Percentiles rank a stretch among this genome's conserved stretches.
Evolutionary conservation across 2,329 filamentous ascomycete species (phyloP).

Genomic region (Colletotrichum tropicicola): DNA sequence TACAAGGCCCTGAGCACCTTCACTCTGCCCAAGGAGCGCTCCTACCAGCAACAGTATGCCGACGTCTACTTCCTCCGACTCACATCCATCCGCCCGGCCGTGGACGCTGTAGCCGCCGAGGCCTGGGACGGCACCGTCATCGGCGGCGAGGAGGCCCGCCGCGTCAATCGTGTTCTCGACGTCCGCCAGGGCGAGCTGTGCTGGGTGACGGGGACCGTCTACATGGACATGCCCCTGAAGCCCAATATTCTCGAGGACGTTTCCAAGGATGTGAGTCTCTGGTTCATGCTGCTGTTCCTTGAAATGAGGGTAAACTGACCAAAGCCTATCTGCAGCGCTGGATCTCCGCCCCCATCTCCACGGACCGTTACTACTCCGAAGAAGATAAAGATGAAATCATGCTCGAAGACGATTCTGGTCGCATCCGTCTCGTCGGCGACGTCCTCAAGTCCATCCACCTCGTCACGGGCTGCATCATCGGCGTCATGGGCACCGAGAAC

Average conservation of each 20-base stretch:
- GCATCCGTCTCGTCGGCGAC: conserved; percentile 80
- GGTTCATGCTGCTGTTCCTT: too few relatives aligned
- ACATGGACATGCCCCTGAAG: conserved; percentile 97
- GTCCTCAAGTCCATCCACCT: conserved; percentile 74
- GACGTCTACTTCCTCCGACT: conserved; percentile 98
- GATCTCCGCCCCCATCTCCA: conserved; percentile 82
- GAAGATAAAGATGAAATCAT: conserved; percentile 75
- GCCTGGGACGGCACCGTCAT: conserved; percentile 84
- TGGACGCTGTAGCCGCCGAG: conserved; percentile 77
- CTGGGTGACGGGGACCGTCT: conserved; percentile 94
- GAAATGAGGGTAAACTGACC: neutral
- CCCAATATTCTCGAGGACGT: conserved; percentile 96
- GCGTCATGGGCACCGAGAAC: conserved; percentile 95
- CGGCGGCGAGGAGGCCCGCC: conserved; percentile 77
- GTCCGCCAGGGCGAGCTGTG: conserved; percentile 95
- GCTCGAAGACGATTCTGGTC: conserved; percentile 95
- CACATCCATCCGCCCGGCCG: conserved; percentile 83
- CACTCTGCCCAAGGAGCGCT: conserved; percentile 72
- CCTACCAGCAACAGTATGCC: conserved; percentile 94
- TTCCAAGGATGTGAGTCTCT: conserved; percentile 78
- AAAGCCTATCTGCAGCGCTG: conserved; percentile 69
- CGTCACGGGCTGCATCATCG: conserved; percentile 92
- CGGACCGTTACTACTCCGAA: conserved; percentile 78
- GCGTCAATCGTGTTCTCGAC: conserved; percentile 89
- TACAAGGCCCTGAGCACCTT: conserved; percentile 85